A percentile compares a stretch with the other conserved stretches of the same genome.
Evolutionary conservation across 345 rosid species (phyloP).

Genomic region (Passiflora organensis): DNA sequence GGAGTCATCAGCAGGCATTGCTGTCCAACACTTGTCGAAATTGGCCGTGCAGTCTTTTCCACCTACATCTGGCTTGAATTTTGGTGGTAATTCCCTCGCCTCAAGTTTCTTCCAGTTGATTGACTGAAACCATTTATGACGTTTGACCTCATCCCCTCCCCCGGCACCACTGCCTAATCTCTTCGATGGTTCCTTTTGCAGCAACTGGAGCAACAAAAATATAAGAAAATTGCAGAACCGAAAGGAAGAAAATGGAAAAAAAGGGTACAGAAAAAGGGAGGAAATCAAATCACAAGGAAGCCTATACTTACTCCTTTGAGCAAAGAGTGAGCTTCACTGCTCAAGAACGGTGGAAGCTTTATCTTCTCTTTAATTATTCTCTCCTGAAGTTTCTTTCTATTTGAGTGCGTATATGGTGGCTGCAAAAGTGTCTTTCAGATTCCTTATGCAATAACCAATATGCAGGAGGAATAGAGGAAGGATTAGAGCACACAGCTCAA

Average conservation of each 20-base stretch:
- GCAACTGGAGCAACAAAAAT: constrained; percentile 31
- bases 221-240: neutral
- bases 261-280: neutral
- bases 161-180: constrained; percentile 61
- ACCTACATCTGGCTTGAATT: constrained; percentile 61
- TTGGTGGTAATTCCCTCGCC: constrained; percentile 50
- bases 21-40: constrained; percentile 70
- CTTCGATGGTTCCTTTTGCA: constrained; percentile 63
- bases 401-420: constrained; percentile 55
- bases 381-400: constrained; percentile 68
- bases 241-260: constrained; percentile 4
- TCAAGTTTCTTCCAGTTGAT: constrained; percentile 71
- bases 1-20: constrained; percentile 65
- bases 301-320: constrained; percentile 52
- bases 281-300: constrained; percentile 1
- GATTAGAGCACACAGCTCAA: no score
- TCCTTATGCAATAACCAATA: neutral
- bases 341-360: constrained; percentile 59
- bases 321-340: constrained; percentile 63
- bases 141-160: constrained; percentile 57
- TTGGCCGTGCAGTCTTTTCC: constrained; percentile 66
- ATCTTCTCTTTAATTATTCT: constrained; percentile 61
- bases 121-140: constrained; percentile 60
- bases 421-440: constrained; percentile 16
- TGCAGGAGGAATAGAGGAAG: neutral